Base-by-base conservation (phyloP, 2,329 filamentous ascomycete genomes). In the Epichloe sibirici region DNA sequence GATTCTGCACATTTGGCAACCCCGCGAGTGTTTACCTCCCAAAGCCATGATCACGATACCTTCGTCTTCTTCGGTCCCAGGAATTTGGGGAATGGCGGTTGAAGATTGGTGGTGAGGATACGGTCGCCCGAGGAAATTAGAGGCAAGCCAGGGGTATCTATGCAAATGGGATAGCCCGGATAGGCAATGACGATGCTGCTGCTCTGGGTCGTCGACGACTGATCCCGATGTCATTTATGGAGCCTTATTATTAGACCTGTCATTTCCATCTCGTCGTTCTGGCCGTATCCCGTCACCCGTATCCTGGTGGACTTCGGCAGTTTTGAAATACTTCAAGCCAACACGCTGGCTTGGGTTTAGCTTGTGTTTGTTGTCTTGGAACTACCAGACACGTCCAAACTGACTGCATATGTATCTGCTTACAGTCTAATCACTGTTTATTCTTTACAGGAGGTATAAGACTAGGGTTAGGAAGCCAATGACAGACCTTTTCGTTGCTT, bases 1-100 rank as follows among this genome's bases (percentile, higher is more conserved):
- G 44, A 77, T 83, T 64, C 83, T 78, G 66, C 84, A 88, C 77
- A 83, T 86, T 69, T 85, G 83, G 62, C 84, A 88, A 60, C 83
- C 84, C 66, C 73, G 71, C 2, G 79, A 83, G 60, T 80, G 78
- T 66, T 81, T 82, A 40, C 80, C 81, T 55, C 77, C 80, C 59
- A 82, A 83, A 4, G 82, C 79, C 80, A 83, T 83, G 57, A 55
- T 52, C 17, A 17, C 40, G 48, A 15, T 11, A 34, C 45, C 48
- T 45, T 25, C 45, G 39, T 34, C 31, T 38, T 42, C 8, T 42
- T 34, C 25, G 44, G 23, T 46, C 35, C 15, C 9, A 4, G 40
- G 25, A 11, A 8, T 5, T 44, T 13, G 9, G 11, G 21, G 3
- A 9, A n/a, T 23, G 5, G 17, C 15, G 8, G 25, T 21, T 11